Evolutionary conservation across 1,139 yeast species (phyloP).

Genomic region (Arxiozyma telluris): DNA sequence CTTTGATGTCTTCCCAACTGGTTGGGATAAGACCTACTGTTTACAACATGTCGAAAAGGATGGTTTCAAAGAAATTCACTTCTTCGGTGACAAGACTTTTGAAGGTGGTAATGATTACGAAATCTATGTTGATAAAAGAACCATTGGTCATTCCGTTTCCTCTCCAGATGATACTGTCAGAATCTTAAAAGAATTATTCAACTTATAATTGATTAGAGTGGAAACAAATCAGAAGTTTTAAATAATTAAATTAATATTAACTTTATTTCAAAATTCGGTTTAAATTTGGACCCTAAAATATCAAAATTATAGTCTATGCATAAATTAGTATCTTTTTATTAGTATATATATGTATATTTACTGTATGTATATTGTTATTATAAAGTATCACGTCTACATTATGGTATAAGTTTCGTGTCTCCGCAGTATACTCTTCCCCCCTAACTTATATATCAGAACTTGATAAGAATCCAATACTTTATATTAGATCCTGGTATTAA

Average conservation of each 20-base stretch:
- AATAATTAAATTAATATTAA: too few species aligned
- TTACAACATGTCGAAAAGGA: constrained; percentile 84
- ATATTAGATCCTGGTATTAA: not conserved
- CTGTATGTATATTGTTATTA: not conserved
- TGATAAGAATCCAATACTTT: not conserved
- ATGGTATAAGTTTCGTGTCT: not conserved
- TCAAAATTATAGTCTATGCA: not conserved
- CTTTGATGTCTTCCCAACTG: constrained; percentile 98
- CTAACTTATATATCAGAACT: too few species aligned
- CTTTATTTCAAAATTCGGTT: too few species aligned
- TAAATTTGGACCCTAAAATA: not conserved
- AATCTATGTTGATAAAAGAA: constrained; percentile 83
- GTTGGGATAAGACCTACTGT: constrained; percentile 99
- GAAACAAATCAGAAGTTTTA: not conserved
- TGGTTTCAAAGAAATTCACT: constrained; percentile 80
- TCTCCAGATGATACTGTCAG: constrained; percentile 81
- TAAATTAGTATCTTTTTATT: too few species aligned
- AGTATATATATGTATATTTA: not conserved
- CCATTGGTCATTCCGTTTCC: constrained; percentile 89
- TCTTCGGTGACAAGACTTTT: constrained; percentile 97
- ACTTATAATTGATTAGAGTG: constrained; percentile 15
- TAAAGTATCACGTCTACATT: not conserved
- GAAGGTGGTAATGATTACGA: constrained; percentile 98
- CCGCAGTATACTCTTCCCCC: not conserved
- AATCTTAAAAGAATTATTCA: constrained; percentile 74